phyloP scores from a whole-genome alignment of 345 rosid genomes.

The Eucalyptus tenuipes region DNA sequence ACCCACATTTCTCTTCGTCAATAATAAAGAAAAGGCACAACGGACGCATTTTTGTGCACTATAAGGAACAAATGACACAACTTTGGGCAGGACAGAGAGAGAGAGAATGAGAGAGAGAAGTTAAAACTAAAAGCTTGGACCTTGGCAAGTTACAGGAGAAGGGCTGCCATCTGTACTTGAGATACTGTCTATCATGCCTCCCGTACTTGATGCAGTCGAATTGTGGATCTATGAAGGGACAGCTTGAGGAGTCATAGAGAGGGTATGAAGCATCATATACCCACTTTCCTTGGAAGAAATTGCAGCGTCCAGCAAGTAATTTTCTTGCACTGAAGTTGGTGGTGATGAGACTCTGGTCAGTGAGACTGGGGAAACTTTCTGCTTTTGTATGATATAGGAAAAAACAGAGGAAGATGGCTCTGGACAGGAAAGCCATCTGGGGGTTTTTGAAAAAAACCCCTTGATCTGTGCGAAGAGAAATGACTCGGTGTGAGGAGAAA shows the following conservation, averaged over 20 bases:
- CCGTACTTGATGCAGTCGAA: conserved; percentile 53
- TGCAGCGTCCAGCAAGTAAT: conserved; percentile 15
- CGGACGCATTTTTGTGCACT: not conserved
- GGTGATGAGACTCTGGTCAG: not conserved
- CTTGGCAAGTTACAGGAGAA: conserved; percentile 40
- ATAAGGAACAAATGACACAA: not conserved
- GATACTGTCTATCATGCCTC: conserved; percentile 33
- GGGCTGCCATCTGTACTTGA: conserved; percentile 62
- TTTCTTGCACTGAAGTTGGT: not conserved
- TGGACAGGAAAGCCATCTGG: conserved; percentile 17
- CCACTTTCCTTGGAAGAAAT: conserved; percentile 49
- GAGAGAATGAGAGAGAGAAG: not conserved
- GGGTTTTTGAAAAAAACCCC: not conserved
- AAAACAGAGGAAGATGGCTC: not conserved
- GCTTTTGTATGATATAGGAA: conserved; percentile 1
- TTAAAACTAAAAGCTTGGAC: not conserved
- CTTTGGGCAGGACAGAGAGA: not conserved
- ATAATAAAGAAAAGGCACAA: not conserved
- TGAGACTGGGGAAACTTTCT: not conserved
- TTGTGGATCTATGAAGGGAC: conserved; percentile 48
- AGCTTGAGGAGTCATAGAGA: conserved; percentile 24
- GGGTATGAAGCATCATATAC: conserved; percentile 41
- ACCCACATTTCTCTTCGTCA: not conserved
- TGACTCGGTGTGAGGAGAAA: conserved; percentile 4
- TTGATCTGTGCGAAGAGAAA: not conserved